Conservation (phyloP, 495 filamentous ascomycete genomes). For the Usnea hakonensis region DNA sequence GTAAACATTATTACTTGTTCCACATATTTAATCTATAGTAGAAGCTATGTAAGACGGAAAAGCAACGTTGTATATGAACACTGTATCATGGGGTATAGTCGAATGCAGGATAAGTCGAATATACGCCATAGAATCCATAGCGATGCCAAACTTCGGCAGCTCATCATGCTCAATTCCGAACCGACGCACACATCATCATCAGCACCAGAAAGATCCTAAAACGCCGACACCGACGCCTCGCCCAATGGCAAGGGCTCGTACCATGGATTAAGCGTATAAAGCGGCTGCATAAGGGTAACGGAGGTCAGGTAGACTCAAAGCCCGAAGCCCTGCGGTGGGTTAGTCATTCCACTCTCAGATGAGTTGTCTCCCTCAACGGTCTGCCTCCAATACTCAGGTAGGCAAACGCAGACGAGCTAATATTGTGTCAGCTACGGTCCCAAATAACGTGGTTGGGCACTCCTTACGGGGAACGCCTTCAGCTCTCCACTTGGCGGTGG, state of each 20-base stretch:
- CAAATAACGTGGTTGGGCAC: not conserved
- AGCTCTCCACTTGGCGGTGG: conserved; percentile 73
- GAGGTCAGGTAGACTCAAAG: conserved; percentile 3
- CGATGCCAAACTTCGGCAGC: conserved; percentile 4
- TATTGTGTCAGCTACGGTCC: conserved; percentile 7
- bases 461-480: conserved; percentile 76
- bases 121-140: conserved; percentile 1
- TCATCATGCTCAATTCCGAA: not conserved
- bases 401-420: conserved; percentile 84
- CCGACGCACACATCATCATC: not conserved
- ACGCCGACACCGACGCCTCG: conserved; percentile 17
- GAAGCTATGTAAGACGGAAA: conserved; percentile 6
- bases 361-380: conserved; percentile 79
- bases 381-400: conserved; percentile 95
- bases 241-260: conserved; percentile 5
- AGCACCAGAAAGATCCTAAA: not conserved
- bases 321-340: conserved; percentile 15
- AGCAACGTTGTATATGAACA: conserved; percentile 10
- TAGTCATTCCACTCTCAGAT: conserved; percentile 32
- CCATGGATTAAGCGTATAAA: not conserved
- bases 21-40: conserved; percentile 7
- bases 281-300: not conserved
- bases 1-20: not conserved
- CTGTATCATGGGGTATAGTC: conserved; percentile 15
- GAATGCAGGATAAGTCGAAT: not conserved